A percentile compares a stretch with the other conserved stretches of the same genome.
These are phyloP conservation scores for Paramecium octaurelia DNA, from an alignment of 73 alveolate genomes.

Conservation along the genomic window DNA sequence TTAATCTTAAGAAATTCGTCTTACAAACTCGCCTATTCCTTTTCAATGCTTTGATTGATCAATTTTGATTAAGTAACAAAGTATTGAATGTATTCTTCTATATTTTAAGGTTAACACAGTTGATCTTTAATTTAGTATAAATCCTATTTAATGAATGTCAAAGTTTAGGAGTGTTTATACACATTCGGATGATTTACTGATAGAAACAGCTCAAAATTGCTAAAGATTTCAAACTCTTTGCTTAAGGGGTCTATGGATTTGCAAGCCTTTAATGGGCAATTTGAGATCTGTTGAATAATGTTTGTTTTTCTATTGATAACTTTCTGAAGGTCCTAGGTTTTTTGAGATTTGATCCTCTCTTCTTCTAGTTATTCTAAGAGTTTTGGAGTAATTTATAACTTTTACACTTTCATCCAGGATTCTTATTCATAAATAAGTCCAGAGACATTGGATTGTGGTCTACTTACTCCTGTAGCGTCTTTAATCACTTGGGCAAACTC, in stretches of 20 bases:
- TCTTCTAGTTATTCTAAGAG: not conserved
- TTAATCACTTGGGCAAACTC: not conserved
- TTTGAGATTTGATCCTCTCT: not conserved
- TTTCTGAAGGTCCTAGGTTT: not conserved
- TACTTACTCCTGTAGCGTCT: not conserved
- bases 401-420: not conserved
- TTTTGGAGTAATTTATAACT: not conserved
- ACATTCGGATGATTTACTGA: not conserved
- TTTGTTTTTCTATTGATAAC: not conserved
- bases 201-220: not conserved
- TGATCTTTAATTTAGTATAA: not conserved
- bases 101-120: not conserved
- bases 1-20: not conserved
- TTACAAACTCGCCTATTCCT: not conserved
- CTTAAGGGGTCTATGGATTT: not conserved
- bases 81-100: not conserved
- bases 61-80: not conserved
- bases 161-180: not conserved
- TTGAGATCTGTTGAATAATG: not conserved
- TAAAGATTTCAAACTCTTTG: not conserved
- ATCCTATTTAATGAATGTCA: not conserved
- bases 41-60: not conserved
- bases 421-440: slow-evolving; percentile 28
- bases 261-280: not conserved
- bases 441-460: not conserved